These are phyloP conservation scores for Fraxinus cuspidata DNA, from an alignment of 257 asterid genomes.

Conservation along the genomic window DNA sequence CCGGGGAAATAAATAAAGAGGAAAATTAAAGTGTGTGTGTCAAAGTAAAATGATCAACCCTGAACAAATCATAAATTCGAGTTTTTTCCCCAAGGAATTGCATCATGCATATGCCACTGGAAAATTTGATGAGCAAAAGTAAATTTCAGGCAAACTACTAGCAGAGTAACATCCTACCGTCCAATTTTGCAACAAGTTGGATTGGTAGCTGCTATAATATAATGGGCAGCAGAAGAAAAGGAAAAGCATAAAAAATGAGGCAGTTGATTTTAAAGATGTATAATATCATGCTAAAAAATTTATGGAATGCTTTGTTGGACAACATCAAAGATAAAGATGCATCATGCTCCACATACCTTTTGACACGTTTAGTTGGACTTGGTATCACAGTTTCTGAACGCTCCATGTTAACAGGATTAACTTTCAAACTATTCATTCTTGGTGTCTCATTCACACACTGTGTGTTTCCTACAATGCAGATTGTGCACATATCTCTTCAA, in stretches of 20 bases:
- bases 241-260: background rate
- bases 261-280: constrained; percentile 2
- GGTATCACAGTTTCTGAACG: constrained; percentile 42
- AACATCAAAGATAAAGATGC: constrained; percentile 16
- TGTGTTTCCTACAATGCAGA: constrained; percentile 39
- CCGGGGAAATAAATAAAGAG: background rate
- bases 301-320: constrained; percentile 29
- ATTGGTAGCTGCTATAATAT: background rate
- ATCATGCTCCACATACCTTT: constrained; percentile 32
- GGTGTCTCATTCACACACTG: constrained; percentile 28
- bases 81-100: constrained; percentile 15
- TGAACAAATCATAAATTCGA: background rate
- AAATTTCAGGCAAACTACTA: background rate
- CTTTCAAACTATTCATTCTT: constrained; percentile 42
- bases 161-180: background rate
- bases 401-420: constrained; percentile 40
- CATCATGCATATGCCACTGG: constrained; percentile 17
- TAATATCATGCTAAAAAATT: constrained; percentile 20
- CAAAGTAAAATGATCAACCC: constrained; percentile 5
- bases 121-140: constrained; percentile 17
- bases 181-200: constrained; percentile 4
- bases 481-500: background rate
- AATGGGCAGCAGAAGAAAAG: constrained; percentile 18
- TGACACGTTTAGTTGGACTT: constrained; percentile 49
- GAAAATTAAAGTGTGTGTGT: background rate